Base-by-base conservation (phyloP, 176 grass and related monocot species). In the Eleusine indica region DNA sequence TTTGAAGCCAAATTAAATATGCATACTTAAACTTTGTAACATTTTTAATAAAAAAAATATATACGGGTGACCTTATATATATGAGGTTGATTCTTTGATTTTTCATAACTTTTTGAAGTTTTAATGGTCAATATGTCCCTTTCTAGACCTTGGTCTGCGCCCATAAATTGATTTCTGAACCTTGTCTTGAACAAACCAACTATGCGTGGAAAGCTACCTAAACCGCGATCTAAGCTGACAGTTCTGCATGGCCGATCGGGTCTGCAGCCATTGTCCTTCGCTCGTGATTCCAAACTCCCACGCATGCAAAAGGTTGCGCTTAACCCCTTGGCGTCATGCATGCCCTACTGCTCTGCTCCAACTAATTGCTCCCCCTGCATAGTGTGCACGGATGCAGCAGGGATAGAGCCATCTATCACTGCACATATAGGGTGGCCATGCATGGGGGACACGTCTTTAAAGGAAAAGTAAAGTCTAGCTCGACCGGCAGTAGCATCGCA, bases 271-370 rank as follows among this genome's bases (percentile, higher is more conserved):
- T 68, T 60, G 61, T 74, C 56, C 19, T 88, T 37, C 41, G 11
- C 74, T 81, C 15, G 58, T 66, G 76, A 80, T 75, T 80, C 66
- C 76, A 52, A 84, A 89, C 76, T 80, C 81, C 49, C 63, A 80
- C 56, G 75, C 81, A 79, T 38, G 21, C 47, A 74, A 69, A 75
- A 71, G 58, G 17, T 38, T 37, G 44, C 6, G 18, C 69, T 15
- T 15, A 43, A 44, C 16, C 28, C 39, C 17, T 52, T 78, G 67
- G 67, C 44, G 44, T 47, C 44, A 47, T 47, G 42, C 44, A 8
- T 47, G 7, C 44, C 44, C 44, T 47, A 2, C 44, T 47, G 44
- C 19, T 32, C 3, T 10, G 29, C 54, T 73, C 35, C 68, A 73
- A 19, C 71, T 73, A 72, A 79, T 71, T 61, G 22, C n/a, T 28